Evolutionary conservation across 768 basidiomycete genomes (phyloP), one percentile per base, ranked within the genome.

Genomic region (Boletus reticulatus): DNA sequence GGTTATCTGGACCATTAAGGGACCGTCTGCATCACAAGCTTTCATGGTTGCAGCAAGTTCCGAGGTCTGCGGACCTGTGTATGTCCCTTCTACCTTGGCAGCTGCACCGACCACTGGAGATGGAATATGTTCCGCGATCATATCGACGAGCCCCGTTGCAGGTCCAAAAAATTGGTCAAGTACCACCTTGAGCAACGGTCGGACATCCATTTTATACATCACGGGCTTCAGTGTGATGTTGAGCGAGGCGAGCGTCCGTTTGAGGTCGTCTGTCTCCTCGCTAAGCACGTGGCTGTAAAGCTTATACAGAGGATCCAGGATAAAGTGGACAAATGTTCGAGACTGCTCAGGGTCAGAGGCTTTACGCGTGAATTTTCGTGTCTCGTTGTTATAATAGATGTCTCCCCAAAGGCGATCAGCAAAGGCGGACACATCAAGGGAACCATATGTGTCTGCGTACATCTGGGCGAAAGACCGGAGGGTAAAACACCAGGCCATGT

Each of bases 401-500:
- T 98, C 95, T 16, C 97, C 97, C 97, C 97, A 99, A 14, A 99
- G 82, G 36, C 97, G 84, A 60, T 84, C 84, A 17, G 95, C 93
- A 61, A 99, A 96, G 10, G 86, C 81, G 34, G 80, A 72, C n/a
- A 94, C 84, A 66, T 98, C 90, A 49, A 98, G 75, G 11, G 84
- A 78, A 27, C 94, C 92, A 67, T 87, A 98, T 2, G 92, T 89
- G 65, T 97, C 89, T 7, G 92, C 87, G 72, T 99, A 99, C 88
- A 98, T 90, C 72, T 92, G 84, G 6, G 97, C 94, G 68, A 98
- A 99, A 8, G 95, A 95, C 36, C 81, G 80, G 42, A 98, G 76
- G 4, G 97, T 98, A 72, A 98, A 98, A 69, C 92, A 96, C 92
- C 95, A 99, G 45, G 84, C 87, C 93, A 98, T 96, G 68, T 96